Evolutionary conservation across 768 basidiomycete species (phyloP).

Genomic region (Tylopilus intermedius): DNA sequence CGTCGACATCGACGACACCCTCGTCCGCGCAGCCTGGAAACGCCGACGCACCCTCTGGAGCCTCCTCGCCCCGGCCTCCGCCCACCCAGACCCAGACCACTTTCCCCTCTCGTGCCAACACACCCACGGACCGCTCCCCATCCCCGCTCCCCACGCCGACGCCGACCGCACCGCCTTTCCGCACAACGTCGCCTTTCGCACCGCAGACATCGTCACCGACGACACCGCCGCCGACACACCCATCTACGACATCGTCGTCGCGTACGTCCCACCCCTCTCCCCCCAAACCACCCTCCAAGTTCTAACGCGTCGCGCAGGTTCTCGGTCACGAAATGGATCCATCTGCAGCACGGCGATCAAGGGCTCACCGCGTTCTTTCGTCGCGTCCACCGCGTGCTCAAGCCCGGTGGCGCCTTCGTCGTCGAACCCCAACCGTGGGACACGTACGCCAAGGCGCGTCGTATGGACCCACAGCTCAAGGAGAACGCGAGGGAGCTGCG

Average conservation of each 20-base stretch:
- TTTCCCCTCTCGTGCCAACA: constrained; percentile 79
- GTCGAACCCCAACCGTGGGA: constrained; percentile 86
- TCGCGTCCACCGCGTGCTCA: constrained; percentile 52
- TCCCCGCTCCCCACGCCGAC: constrained; percentile 34
- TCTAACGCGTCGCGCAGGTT: constrained; percentile 31
- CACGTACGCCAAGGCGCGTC: constrained; percentile 72
- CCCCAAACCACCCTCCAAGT: background rate
- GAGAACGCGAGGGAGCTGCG: constrained; percentile 53
- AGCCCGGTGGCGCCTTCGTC: constrained; percentile 62
- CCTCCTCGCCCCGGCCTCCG: constrained; percentile 30
- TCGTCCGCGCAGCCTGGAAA: constrained; percentile 75
- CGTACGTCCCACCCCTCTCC: constrained; percentile 38
- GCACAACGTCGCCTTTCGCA: constrained; percentile 69
- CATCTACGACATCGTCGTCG: constrained; percentile 74
- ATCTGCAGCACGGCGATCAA: constrained; percentile 74
- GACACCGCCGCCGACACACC: constrained; percentile 49
- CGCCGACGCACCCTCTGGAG: constrained; percentile 70
- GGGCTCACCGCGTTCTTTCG: constrained; percentile 66
- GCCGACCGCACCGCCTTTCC: constrained; percentile 50
- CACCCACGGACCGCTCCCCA: constrained; percentile 68
- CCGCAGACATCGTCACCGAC: constrained; percentile 67
- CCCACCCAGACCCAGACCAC: constrained; percentile 37
- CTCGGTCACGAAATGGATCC: constrained; percentile 90
- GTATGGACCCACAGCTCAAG: constrained; percentile 60
- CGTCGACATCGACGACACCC: constrained; percentile 77